These are phyloP conservation scores for Yarrowia keelungensis DNA, from an alignment of 805 yeast genomes.

Conservation along the genomic window DNA sequence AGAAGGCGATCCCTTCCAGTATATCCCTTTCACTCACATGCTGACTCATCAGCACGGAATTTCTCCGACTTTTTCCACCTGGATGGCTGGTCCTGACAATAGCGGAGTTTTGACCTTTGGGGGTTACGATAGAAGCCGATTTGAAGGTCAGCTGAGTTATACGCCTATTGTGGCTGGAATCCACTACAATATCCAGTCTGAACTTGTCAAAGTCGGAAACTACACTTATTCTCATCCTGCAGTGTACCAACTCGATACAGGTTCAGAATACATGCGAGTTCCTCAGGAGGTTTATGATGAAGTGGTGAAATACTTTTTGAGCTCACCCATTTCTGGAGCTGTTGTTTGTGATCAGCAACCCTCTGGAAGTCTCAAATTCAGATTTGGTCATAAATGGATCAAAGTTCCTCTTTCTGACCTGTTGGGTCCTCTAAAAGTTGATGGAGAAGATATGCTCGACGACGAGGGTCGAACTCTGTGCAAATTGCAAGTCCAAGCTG, in stretches of 20 bases:
- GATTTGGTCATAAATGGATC: not conserved
- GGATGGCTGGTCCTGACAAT: not conserved
- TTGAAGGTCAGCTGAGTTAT: not conserved
- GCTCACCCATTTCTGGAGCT: not conserved
- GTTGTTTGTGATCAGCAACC: not conserved
- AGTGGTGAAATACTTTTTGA: not conserved
- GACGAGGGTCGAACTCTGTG: not conserved
- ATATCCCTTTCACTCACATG: not conserved
- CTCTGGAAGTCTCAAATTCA: not conserved
- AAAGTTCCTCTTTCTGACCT: not conserved
- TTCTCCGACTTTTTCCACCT: not conserved
- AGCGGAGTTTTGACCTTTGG: conserved; percentile 8
- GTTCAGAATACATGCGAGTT: not conserved
- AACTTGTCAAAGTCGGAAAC: not conserved
- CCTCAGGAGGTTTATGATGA: not conserved
- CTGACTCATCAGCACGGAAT: not conserved
- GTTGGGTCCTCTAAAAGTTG: not conserved
- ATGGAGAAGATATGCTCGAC: not conserved
- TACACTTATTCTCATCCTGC: not conserved
- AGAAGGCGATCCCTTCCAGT: too few species aligned
- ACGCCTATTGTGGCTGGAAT: not conserved
- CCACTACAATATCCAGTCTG: not conserved
- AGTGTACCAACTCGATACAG: not conserved
- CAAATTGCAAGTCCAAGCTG: not conserved
- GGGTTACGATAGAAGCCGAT: conserved; percentile 5